Percentiles rank a stretch among this genome's conserved stretches.
Evolutionary conservation across 331 rosid species (phyloP).

Genomic region (Cydonia oblonga): DNA sequence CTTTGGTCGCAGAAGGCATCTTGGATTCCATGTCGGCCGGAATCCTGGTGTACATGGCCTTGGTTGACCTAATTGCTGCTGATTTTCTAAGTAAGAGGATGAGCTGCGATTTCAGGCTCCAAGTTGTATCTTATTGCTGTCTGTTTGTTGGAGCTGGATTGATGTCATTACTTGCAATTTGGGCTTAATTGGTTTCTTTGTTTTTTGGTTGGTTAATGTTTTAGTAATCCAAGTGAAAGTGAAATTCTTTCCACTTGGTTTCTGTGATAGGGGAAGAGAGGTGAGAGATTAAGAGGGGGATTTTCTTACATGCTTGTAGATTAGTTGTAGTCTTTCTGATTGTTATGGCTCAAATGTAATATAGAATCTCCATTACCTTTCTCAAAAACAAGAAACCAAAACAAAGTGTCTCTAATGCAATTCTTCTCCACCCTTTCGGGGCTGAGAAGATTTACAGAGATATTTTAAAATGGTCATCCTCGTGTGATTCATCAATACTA

Average conservation of each 20-base stretch:
- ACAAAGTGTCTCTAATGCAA: no score
- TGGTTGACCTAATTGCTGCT: conserved; percentile 88
- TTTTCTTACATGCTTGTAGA: not conserved
- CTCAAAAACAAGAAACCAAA: no score
- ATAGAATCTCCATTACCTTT: not conserved
- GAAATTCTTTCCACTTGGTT: not conserved
- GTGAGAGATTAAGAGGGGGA: not conserved
- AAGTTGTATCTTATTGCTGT: conserved; percentile 56
- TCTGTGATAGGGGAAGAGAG: not conserved
- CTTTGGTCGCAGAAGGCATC: conserved; percentile 62
- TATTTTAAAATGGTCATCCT: fast-evolving
- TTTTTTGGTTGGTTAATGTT: not conserved
- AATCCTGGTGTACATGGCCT: conserved; percentile 84
- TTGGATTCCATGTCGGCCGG: conserved; percentile 80
- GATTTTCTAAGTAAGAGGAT: conserved; percentile 90
- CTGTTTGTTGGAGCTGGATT: conserved; percentile 93
- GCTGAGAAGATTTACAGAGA: no score
- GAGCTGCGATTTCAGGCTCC: conserved; percentile 91
- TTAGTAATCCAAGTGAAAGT: not conserved
- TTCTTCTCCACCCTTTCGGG: no score
- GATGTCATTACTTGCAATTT: conserved; percentile 80
- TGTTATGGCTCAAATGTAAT: not conserved
- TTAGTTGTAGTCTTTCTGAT: not conserved
- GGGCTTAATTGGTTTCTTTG: conserved; percentile 45
- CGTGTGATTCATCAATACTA: no score